A percentile compares a stretch with the other conserved stretches of the same genome.
Evolutionary conservation across 225 moss, liverwort and hornwort genomes (phyloP).

Genomic region (Polytrichum formosum): DNA sequence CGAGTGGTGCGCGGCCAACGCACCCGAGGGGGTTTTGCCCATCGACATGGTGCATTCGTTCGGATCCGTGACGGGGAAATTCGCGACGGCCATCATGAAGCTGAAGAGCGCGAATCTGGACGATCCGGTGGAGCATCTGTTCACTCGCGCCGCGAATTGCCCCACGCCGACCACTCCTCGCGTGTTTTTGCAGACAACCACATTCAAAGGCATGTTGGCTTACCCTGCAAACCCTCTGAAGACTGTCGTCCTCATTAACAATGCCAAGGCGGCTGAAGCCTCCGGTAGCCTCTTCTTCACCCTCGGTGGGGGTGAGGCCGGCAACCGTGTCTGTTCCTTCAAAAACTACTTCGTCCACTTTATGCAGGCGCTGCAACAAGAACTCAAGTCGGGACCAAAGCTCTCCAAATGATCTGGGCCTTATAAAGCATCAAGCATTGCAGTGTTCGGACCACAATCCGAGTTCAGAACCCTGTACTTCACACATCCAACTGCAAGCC

Average conservation of each 20-base stretch:
- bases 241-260: slow-evolving; percentile 18
- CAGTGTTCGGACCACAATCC: too few relatives aligned
- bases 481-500: too few relatives aligned
- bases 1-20: slow-evolving; percentile 16
- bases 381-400: background rate
- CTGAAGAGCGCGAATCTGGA: slow-evolving; percentile 16
- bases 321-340: slow-evolving; percentile 23
- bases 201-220: slow-evolving; percentile 14
- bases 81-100: slow-evolving; percentile 13
- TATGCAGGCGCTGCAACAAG: slow-evolving; percentile 24
- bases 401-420: too few relatives aligned
- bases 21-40: slow-evolving; percentile 7
- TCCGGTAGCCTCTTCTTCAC: slow-evolving; percentile 19
- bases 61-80: background rate
- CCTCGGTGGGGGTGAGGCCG: slow-evolving; percentile 17
- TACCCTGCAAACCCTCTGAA: slow-evolving; percentile 14
- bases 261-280: slow-evolving; percentile 16
- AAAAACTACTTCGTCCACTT: slow-evolving; percentile 23
- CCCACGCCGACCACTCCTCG: slow-evolving; percentile 21
- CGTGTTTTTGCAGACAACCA: slow-evolving; percentile 11
- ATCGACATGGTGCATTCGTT: slow-evolving; percentile 17
- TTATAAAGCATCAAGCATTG: too few relatives aligned
- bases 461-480: too few relatives aligned
- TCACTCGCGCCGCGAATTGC: slow-evolving; percentile 20
- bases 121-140: slow-evolving; percentile 21